Base-by-base conservation (phyloP, 2,329 filamentous ascomycete species). In the Aspergillus sojae region DNA sequence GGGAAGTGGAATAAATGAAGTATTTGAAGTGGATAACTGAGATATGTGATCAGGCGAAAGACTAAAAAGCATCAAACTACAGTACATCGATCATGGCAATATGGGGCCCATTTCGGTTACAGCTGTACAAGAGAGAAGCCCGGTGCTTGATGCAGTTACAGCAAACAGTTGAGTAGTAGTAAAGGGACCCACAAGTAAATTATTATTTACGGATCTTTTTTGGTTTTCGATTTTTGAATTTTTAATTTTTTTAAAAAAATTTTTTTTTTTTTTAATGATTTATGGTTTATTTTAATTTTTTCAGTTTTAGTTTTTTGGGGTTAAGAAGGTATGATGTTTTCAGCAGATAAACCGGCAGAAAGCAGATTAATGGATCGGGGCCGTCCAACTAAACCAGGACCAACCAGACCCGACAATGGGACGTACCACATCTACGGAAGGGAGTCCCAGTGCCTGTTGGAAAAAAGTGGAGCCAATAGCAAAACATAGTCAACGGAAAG, bases 121-220 rank as follows among this genome's bases (percentile, higher is more conserved):
- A 75, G 72, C 74, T 75, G 74, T 74, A 74, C 70, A 74, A 68
- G 69, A 64, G 62, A 34, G 10, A 12, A 32, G 30, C n/a, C 41
- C 19, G 61, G 61, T 64, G 69, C 70, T 72, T 71, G 70, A 74
- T 73, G 71, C 72, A 73, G 70, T 73, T 69, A 26, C 68, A 74
- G 72, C 74, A 76, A 76, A 75, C 73, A 75, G 67, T 72, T 70
- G 65, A 74, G 72, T 69, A 71, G 72, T 69, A 71, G 70, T 72
- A 73, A 68, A 62, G 65, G 61, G 64, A 67, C 66, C 72, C 73
- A 73, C 71, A 61, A 61, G 23, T 62, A 62, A 34, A 58, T 56
- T 53, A 53, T 55, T 56, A 62, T 65, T 52, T 30, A 52, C 28
- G 28, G 28, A 19, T 32, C 14, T 32, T 19, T n/a, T 36, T 59